phyloP scores from a whole-genome alignment of 345 rosid species.

The Theobroma cacao region DNA sequence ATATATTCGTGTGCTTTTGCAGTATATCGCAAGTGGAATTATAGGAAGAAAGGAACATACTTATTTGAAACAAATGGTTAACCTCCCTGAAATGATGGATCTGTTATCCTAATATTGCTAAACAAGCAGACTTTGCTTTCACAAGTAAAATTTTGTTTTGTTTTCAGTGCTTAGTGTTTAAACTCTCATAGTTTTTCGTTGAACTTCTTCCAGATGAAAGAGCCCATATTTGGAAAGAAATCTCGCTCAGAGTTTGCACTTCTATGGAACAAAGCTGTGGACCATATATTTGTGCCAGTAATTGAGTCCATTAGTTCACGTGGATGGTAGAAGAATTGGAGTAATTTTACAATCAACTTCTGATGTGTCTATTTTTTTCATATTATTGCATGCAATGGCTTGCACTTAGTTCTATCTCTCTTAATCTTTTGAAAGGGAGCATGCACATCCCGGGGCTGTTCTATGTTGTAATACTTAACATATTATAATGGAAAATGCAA shows the following conservation, averaged over 20 bases:
- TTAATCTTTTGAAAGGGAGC: neutral
- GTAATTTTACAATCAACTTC: neutral
- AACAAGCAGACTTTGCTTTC: neutral
- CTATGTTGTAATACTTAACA: slow-evolving; percentile 6
- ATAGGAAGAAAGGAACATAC: neutral
- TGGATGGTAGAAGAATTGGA: slow-evolving; percentile 44
- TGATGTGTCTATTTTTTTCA: slow-evolving; percentile 9
- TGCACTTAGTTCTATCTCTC: neutral
- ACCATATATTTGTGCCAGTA: slow-evolving; percentile 63
- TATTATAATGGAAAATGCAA: neutral
- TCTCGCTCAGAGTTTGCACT: slow-evolving; percentile 53
- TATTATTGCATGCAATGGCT: slow-evolving; percentile 12
- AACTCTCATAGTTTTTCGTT: slow-evolving; percentile 17
- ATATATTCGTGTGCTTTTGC: neutral
- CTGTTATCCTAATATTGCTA: neutral
- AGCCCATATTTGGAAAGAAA: slow-evolving; percentile 56
- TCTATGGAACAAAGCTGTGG: slow-evolving; percentile 85
- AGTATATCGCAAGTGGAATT: neutral
- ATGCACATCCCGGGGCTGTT: slow-evolving; percentile 5
- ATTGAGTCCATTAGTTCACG: slow-evolving; percentile 66
- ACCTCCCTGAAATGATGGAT: neutral
- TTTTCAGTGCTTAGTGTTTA: neutral
- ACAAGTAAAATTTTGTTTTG: neutral
- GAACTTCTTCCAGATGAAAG: slow-evolving; percentile 44
- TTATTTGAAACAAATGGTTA: neutral